Evolutionary conservation across 2,329 filamentous ascomycete genomes (phyloP).

Genomic region (Mariannaea sp.): DNA sequence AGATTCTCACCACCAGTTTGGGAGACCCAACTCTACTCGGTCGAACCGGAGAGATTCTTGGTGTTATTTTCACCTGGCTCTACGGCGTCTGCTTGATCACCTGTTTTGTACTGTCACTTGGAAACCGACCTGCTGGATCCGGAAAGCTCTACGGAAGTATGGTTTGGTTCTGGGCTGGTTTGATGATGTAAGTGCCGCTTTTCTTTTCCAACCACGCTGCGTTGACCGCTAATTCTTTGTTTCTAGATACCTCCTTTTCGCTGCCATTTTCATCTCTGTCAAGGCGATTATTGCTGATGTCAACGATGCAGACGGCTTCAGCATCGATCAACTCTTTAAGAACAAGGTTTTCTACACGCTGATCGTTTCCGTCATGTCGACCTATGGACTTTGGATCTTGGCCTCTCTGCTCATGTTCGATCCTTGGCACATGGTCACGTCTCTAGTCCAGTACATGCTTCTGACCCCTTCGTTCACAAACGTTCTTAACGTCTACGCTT

Average conservation of each 20-base stretch:
- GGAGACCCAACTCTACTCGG: constrained; percentile 72
- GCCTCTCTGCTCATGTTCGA: constrained; percentile 94
- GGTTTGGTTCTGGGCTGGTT: constrained; percentile 97
- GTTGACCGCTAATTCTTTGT: constrained; percentile 35
- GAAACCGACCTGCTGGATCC: constrained; percentile 92
- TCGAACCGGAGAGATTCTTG: constrained; percentile 76
- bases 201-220: not conserved
- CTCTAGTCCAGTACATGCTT: constrained; percentile 90
- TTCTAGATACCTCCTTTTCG: constrained; percentile 83
- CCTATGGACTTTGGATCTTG: constrained; percentile 90
- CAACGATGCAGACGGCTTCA: constrained; percentile 64
- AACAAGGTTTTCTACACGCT: constrained; percentile 92
- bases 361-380: constrained; percentile 89
- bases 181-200: constrained; percentile 76
- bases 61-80: constrained; percentile 93
- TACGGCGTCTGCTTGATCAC: constrained; percentile 91
- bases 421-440: constrained; percentile 99
- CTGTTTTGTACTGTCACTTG: constrained; percentile 92
- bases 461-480: constrained; percentile 97
- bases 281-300: constrained; percentile 79
- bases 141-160: constrained; percentile 94
- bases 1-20: constrained; percentile 89
- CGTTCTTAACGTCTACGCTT: constrained; percentile 97
- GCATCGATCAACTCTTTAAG: constrained; percentile 73
- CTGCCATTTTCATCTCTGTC: constrained; percentile 92